Evolutionary conservation across 177 flowering plant species (phyloP).

Genomic region (Vitis hybrid): DNA sequence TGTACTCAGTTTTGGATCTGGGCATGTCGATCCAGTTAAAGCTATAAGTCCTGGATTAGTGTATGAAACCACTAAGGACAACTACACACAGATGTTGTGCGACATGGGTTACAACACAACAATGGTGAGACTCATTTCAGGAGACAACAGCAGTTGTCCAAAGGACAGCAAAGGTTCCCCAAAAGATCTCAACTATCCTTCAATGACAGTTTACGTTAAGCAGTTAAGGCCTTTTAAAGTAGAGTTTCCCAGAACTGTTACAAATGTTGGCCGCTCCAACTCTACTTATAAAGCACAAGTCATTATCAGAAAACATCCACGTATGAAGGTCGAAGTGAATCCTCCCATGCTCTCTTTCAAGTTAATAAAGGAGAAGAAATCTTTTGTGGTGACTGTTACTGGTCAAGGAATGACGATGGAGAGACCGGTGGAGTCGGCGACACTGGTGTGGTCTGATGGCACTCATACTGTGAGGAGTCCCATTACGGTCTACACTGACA

Average conservation of each 20-base stretch:
- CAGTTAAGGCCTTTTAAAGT: too few species aligned
- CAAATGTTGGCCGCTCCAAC: conserved; percentile 13
- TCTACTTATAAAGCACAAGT: conserved; percentile 13
- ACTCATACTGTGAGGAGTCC: not conserved
- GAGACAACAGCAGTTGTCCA: conserved; percentile 5
- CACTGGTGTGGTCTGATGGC: not conserved
- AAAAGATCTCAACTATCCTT: too few species aligned
- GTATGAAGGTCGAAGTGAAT: conserved; percentile 1
- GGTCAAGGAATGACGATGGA: not conserved
- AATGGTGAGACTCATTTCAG: conserved; percentile 8
- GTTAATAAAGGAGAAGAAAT: not conserved
- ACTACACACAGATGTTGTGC: conserved; percentile 32
- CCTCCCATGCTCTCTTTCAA: conserved; percentile 8
- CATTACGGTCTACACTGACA: not conserved
- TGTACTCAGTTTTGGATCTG: conserved; percentile 34
- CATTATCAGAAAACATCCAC: not conserved
- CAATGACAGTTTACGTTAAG: too few species aligned
- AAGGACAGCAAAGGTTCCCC: too few species aligned
- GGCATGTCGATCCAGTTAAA: conserved; percentile 29
- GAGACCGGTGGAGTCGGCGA: not conserved
- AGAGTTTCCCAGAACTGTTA: not conserved
- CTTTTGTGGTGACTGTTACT: conserved; percentile 15
- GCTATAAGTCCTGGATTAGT: conserved; percentile 41
- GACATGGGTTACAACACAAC: not conserved
- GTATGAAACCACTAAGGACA: conserved; percentile 19